Evolutionary conservation across 2,329 filamentous ascomycete species (phyloP), one percentile per base, ranked within the genome.

Genomic region (Ophiostoma quercus): DNA sequence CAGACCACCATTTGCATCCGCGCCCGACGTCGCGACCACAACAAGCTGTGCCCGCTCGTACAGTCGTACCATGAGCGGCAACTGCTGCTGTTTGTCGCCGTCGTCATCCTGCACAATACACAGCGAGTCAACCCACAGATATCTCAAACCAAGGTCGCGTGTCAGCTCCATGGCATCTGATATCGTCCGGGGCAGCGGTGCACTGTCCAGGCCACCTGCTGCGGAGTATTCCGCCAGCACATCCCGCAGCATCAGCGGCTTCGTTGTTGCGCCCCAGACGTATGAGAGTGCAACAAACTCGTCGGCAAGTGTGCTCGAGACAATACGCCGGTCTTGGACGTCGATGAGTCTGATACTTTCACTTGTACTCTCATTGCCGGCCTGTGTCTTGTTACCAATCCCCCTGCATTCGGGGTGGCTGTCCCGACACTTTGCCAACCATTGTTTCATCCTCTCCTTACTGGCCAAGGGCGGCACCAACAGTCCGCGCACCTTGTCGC

Each of bases 241-340:
- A 47, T 19, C n/a, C 16, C 16, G 43, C 3, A 47, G 43, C 43
- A 67, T 16, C 39, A 67, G 65, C 3, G 65, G 65, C 65, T 67
- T 25, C 37, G 65, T 51, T 7, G 41, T 47, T 25, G 37, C 9
- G 6, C 65, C 65, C 65, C 65, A 67, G 39, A 67, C 65, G 19
- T 67, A 67, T 4, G 65, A 67, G 22, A 67, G 65, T 19, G 65
- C 65, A 9, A 29, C 65, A 51, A 67, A 67, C 19, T 67, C 65
- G 1, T 41, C 39, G 5, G 41, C 22, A 16, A 67, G 65, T 1
- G 22, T 47, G 2, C 22, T 16, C 2, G 66, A n/a, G 12, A 67
- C 14, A 29, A 67, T 67, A 22, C 34, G 16, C 25, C 43, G 25
- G 12, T 57, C 51, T 12, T 57, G 51, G n/a, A 57, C n/a, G 51